Evolutionary conservation across 352 stramenopile species (phyloP), one percentile per base, ranked within the genome.

Genomic region (Pythium coloratum): DNA sequence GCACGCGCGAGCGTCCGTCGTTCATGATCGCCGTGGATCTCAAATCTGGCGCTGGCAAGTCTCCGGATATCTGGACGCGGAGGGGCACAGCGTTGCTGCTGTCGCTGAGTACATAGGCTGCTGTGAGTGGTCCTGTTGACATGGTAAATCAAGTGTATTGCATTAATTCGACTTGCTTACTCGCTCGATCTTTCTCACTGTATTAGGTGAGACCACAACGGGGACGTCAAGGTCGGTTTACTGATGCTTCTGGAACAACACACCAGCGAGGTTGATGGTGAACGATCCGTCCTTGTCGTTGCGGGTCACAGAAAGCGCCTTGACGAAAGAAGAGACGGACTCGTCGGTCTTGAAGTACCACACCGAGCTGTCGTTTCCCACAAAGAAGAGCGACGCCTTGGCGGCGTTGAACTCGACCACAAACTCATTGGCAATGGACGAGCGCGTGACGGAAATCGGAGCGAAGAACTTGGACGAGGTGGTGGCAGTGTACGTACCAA

Each of bases 21-120:
- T 99, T 98, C 71, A 96, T 98, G 76, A 96, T 97, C 69, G 81
- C 88, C 6, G 94, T 98, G 3, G 90, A 98, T 60, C 84, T 99
- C 30, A 97, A 97, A 64, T 80, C 80, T 10, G 96, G 96, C 1
- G 62, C 84, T 2, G 89, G 89, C 30, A 88, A 95, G 56, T 87
- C 84, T 10, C 81, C 92, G 1, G 95, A 98, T 42, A 81, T 98
- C 46, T 99, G 96, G 96, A 98, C 94, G 6, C 92, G 95, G 40
- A 80, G 96, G 12, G 96, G 96, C 40, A 97, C 94, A 3, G 96
- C 96, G 44, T 55, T 99, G 62, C 69, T 99, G 62, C 79, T 99
- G 6, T 97, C 92, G 14, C 73, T 96, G 32, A 92, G 84, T 59
- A 93, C 86, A 0, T 95, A 85, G 33, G 13, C 7, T 49, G 40